Evolutionary conservation across 2,329 filamentous ascomycete genomes (phyloP), one percentile per base, ranked within the genome.

Genomic region (Aspergillus neoniger): DNA sequence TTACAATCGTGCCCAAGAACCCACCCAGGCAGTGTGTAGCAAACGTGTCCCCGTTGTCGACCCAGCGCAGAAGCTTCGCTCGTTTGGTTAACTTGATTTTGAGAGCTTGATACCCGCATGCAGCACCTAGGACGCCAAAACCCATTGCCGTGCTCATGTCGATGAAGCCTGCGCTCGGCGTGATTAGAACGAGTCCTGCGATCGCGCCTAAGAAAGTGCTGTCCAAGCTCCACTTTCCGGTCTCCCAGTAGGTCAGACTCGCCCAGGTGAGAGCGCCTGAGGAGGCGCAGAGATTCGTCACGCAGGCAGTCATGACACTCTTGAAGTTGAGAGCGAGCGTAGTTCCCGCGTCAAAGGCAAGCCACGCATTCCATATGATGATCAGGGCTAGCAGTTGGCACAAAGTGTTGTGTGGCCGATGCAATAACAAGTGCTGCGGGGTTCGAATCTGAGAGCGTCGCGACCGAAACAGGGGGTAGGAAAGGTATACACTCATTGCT

Each of bases 21-120:
- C 82, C 82, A 17, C 82, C 82, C 10, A 84, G 71, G 63, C 82
- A 84, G 61, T 84, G 82, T 4, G 82, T 84, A 5, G 82, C 83
- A 66, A 84, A 84, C 0, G 82, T 84, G 67, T 85, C 82, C 1
- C 81, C 82, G 61, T 83, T 83, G 62, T 84, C 82, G 0, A 85
- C 82, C 82, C 81, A 85, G 36, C 78, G 72, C 71, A 76, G 78
- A 2, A 74, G 69, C n/a, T 74, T 70, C 5, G 82, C 82, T 30
- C 78, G 71, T 14, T 80, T 76, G 2, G 80, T 83, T 61, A 80
- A 83, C 67, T 85, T 85, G 67, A 85, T 82, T 1, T 81, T 73
- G 55, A 85, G 65, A 14, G 81, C 81, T 70, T 85, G 82, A 1
- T 83, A 76, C 59, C 80, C 83, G 10, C 82, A 68, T 2, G 80